Evolutionary conservation across 371 early-diverging fungal genomes (phyloP).

Genomic region (Vairimorpha necatrix): DNA sequence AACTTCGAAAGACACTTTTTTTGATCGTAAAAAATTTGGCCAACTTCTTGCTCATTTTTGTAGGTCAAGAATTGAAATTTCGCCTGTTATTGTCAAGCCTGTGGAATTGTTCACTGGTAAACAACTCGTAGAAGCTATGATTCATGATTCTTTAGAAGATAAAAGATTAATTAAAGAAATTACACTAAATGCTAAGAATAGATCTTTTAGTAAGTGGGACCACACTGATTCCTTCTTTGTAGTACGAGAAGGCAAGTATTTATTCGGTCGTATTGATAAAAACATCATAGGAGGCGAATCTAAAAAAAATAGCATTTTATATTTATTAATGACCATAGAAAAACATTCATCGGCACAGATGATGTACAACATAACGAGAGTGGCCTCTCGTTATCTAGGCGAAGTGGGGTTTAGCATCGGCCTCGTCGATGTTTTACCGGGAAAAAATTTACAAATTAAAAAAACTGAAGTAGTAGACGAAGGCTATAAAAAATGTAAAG

Average conservation of each 20-base stretch:
- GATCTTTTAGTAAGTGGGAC: conserved; percentile 62
- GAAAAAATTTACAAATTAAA: conserved; percentile 69
- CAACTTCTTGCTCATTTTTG: conserved; percentile 75
- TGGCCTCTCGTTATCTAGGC: conserved; percentile 80
- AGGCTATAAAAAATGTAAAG: conserved; percentile 78
- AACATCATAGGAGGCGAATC: conserved; percentile 86
- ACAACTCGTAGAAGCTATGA: conserved; percentile 73
- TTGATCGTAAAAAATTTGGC: conserved; percentile 80
- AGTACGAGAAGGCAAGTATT: conserved; percentile 79
- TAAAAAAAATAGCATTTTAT: conserved; percentile 79
- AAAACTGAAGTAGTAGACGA: conserved; percentile 73
- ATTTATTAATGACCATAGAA: conserved; percentile 80
- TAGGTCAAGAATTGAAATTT: conserved; percentile 72
- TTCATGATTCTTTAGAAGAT: conserved; percentile 62
- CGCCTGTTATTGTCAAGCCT: conserved; percentile 87
- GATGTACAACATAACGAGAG: conserved; percentile 86
- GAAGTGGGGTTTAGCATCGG: conserved; percentile 67
- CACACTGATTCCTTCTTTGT: conserved; percentile 79
- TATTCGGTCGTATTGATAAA: conserved; percentile 90
- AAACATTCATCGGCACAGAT: conserved; percentile 74
- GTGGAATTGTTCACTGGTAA: conserved; percentile 94
- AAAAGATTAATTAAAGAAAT: neutral
- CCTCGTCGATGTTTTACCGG: conserved; percentile 90
- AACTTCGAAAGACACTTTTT: conserved; percentile 78
- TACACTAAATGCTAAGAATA: conserved; percentile 29